Conservation (phyloP, 768 basidiomycete genomes). For the Psilocybe azurescens region DNA sequence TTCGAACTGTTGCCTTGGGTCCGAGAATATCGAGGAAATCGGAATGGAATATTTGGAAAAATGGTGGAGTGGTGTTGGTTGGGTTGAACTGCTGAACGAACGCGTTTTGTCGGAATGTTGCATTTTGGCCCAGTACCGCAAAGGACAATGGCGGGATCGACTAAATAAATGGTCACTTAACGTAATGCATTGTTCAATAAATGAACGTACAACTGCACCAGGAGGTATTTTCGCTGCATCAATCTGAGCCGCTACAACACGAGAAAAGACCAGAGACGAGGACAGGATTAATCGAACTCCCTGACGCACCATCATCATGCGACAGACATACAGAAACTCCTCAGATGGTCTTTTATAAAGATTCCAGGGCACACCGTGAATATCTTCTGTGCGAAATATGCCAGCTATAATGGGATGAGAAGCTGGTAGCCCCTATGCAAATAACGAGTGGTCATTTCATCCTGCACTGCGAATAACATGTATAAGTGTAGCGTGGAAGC, state of each 20-base stretch:
- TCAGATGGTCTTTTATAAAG: too few species aligned
- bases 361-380: too few species aligned
- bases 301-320: not conserved
- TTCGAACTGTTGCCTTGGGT: conserved; percentile 53
- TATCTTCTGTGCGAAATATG: not conserved
- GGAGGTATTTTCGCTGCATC: not conserved
- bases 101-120: conserved; percentile 38
- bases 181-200: not conserved
- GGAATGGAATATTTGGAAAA: conserved; percentile 56
- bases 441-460: not conserved
- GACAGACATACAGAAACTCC: too few species aligned
- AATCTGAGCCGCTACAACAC: not conserved
- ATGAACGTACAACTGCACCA: conserved; percentile 5
- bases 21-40: conserved; percentile 66
- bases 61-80: conserved; percentile 50
- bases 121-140: conserved; percentile 53
- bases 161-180: not conserved
- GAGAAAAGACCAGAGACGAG: not conserved
- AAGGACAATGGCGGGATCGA: conserved; percentile 44
- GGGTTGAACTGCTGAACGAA: conserved; percentile 60
- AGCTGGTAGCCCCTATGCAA: not conserved
- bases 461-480: not conserved
- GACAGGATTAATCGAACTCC: not conserved
- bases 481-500: too few species aligned
- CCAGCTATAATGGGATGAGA: not conserved